A percentile compares a stretch with the other conserved stretches of the same genome.
Evolutionary conservation across 2,329 filamentous ascomycete species (phyloP).

Genomic region (Phialophora chinensis): DNA sequence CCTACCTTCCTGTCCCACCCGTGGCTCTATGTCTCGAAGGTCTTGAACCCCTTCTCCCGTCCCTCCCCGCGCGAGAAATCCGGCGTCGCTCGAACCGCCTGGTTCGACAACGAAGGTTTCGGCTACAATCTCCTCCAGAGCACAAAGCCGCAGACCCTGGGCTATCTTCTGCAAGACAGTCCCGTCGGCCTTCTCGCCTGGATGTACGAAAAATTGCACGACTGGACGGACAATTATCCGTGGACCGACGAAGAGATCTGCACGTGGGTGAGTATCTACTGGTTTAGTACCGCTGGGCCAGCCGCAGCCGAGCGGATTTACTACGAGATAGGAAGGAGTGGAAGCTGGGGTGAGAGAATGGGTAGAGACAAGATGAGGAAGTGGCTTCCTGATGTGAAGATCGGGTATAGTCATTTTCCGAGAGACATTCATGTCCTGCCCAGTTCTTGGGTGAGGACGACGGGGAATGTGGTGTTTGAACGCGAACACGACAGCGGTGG

Average conservation of each 20-base stretch:
- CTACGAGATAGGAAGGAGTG: constrained; percentile 65
- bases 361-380: constrained; percentile 16
- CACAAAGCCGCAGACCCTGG: constrained; percentile 75
- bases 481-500: constrained; percentile 53
- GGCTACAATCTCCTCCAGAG: constrained; percentile 66
- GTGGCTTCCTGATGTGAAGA: constrained; percentile 55
- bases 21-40: constrained; percentile 62
- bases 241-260: constrained; percentile 80
- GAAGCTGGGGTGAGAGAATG: constrained; percentile 25
- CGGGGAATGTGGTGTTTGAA: constrained; percentile 59
- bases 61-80: constrained; percentile 60
- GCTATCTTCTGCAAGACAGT: constrained; percentile 71
- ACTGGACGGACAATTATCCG: constrained; percentile 74
- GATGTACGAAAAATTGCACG: constrained; percentile 81
- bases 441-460: constrained; percentile 56
- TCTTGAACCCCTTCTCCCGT: constrained; percentile 52
- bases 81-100: constrained; percentile 59
- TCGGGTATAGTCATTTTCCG: constrained; percentile 61
- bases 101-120: constrained; percentile 60
- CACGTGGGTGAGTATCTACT: constrained; percentile 75
- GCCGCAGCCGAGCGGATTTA: constrained; percentile 69
- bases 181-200: constrained; percentile 75
- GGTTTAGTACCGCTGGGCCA: constrained; percentile 72
- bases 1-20: constrained; percentile 43
- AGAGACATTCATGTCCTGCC: constrained; percentile 58